These are phyloP conservation scores for Thalassiosira profunda DNA, from an alignment of 108 stramenopile genomes.

Conservation along the genomic window DNA sequence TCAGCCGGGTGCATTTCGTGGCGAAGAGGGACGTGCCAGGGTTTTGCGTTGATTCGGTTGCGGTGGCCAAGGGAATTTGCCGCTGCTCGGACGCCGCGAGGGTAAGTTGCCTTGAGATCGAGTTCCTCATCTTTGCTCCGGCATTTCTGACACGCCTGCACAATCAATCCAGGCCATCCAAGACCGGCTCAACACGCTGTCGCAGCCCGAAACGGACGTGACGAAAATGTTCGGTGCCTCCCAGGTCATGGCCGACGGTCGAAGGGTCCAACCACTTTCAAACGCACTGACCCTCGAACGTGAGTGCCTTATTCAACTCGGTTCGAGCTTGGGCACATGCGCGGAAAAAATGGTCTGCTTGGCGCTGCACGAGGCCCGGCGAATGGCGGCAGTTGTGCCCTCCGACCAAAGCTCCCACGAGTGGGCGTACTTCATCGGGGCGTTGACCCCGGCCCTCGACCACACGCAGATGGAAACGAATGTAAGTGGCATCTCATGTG, in stretches of 20 bases:
- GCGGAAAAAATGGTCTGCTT: conserved; percentile 37
- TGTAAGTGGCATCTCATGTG: too few species aligned
- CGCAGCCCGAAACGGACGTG: conserved; percentile 37
- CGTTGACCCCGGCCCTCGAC: conserved; percentile 34
- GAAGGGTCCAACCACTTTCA: not conserved
- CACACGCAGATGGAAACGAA: conserved; percentile 40
- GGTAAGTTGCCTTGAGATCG: too few species aligned
- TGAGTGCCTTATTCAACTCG: conserved; percentile 22
- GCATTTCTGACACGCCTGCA: not conserved
- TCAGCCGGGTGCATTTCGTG: conserved; percentile 20
- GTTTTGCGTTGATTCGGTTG: conserved; percentile 34
- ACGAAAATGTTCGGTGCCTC: conserved; percentile 34
- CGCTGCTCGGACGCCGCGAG: conserved; percentile 42
- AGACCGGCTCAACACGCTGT: conserved; percentile 15
- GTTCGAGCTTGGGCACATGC: conserved; percentile 17
- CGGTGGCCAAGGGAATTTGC: conserved; percentile 39
- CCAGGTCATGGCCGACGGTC: not conserved
- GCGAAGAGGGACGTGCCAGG: conserved; percentile 2
- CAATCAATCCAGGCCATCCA: conserved; percentile 19
- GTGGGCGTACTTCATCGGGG: conserved; percentile 34
- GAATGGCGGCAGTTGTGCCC: conserved; percentile 5
- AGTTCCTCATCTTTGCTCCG: too few species aligned
- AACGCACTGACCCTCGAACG: conserved; percentile 17
- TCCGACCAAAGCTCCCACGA: not conserved
- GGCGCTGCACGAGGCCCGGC: conserved; percentile 35